Conservation (phyloP, 75 land plant species). For the Adiantum capillusveneris region DNA sequence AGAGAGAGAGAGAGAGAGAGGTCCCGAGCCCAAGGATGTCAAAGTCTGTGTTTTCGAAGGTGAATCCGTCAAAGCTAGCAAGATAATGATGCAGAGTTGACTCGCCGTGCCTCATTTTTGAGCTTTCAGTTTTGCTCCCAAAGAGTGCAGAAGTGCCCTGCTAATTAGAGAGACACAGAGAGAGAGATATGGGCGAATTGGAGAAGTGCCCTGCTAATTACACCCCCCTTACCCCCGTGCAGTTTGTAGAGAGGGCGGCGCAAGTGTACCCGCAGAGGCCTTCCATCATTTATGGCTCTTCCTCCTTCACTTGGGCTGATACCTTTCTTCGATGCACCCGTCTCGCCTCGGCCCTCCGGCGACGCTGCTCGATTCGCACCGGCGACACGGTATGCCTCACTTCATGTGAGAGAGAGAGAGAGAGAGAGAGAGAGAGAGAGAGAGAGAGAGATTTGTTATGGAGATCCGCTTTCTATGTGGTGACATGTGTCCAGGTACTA, state of each 20-base stretch:
- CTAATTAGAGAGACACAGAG: too few species aligned
- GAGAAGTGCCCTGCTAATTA: constrained; percentile 67
- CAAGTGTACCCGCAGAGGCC: constrained; percentile 46
- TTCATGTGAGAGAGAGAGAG: neutral
- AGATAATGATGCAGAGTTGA: too few species aligned
- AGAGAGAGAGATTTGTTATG: neutral
- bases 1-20: too few species aligned
- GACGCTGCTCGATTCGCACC: constrained; percentile 25
- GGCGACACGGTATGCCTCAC: constrained; percentile 42
- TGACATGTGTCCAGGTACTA: too few species aligned
- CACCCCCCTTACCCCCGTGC: constrained; percentile 66
- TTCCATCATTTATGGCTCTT: constrained; percentile 56
- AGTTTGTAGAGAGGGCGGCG: constrained; percentile 77
- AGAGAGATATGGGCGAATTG: constrained; percentile 24
- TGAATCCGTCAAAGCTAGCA: too few species aligned
- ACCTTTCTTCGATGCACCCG: constrained; percentile 74
- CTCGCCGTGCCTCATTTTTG: too few species aligned
- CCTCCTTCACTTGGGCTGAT: constrained; percentile 50
- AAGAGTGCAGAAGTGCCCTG: too few species aligned
- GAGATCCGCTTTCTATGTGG: neutral
- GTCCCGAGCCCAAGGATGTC: too few species aligned
- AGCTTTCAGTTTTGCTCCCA: too few species aligned
- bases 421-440: neutral
- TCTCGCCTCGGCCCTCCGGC: constrained; percentile 66
- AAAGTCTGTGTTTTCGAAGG: too few species aligned